Percentiles rank a stretch among this genome's conserved stretches.
Evolutionary conservation across 2,329 filamentous ascomycete genomes (phyloP).

Genomic region (Exophiala sideris): DNA sequence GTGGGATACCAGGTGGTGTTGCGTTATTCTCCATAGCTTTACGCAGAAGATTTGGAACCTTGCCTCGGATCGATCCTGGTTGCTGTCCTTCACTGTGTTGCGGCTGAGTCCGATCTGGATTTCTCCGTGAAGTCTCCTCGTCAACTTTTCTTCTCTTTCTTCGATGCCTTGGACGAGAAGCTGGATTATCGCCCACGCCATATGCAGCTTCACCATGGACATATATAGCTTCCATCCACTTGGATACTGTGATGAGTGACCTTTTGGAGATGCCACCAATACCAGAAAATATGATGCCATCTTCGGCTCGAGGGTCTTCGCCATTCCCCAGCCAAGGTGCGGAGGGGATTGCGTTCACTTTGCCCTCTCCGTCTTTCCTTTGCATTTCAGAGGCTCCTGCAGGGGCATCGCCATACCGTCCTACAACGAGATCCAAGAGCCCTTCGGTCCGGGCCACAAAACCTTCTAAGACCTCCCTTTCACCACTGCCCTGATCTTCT

Average conservation of each 20-base stretch:
- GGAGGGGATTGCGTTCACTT: constrained; percentile 28
- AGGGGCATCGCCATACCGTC: constrained; percentile 68
- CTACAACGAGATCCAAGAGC: constrained; percentile 81
- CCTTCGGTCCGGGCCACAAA: constrained; percentile 76
- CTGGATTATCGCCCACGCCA: constrained; percentile 75
- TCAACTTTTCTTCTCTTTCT: constrained; percentile 33
- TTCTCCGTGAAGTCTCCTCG: constrained; percentile 3
- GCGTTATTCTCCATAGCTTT: constrained; percentile 25
- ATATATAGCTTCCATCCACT: constrained; percentile 88
- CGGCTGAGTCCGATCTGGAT: neutral
- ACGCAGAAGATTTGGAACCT: constrained; percentile 16
- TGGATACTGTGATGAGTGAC: constrained; percentile 69
- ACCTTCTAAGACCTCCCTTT: constrained; percentile 90
- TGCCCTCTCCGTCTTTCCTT: constrained; percentile 28
- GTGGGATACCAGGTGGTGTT: constrained; percentile 41
- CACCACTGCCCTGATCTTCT: constrained; percentile 89
- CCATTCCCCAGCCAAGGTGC: constrained; percentile 73
- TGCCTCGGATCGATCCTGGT: constrained; percentile 8
- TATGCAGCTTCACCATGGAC: constrained; percentile 80
- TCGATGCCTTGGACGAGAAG: constrained; percentile 56
- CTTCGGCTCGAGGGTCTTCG: constrained; percentile 63
- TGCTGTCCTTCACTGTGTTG: constrained; percentile 3
- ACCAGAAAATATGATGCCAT: constrained; percentile 84
- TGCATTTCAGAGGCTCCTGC: constrained; percentile 24
- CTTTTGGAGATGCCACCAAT: constrained; percentile 67